Percentiles rank a stretch among this genome's conserved stretches.
Conservation (phyloP, 306 rosid species). For the Luffa aegyptiaca region DNA sequence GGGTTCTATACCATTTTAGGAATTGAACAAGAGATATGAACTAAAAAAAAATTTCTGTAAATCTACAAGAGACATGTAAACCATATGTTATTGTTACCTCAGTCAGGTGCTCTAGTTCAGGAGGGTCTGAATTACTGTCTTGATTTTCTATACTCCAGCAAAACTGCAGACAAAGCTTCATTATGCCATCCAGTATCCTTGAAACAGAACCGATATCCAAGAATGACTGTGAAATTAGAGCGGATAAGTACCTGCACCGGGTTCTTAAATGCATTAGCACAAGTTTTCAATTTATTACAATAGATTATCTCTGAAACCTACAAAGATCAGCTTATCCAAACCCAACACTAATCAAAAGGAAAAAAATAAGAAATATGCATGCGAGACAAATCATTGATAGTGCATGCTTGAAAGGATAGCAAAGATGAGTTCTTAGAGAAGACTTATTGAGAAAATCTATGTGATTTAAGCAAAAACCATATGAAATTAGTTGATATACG, state of each 20-base stretch:
- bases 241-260: conserved; percentile 61
- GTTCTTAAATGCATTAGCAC: conserved; percentile 4
- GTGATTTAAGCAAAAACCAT: neutral
- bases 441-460: neutral
- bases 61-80: neutral
- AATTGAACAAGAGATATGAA: neutral
- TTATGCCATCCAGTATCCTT: conserved; percentile 87
- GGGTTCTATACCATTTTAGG: neutral
- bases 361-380: neutral
- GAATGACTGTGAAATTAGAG: conserved; percentile 91
- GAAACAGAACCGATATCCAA: conserved; percentile 96
- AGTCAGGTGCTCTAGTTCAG: conserved; percentile 76
- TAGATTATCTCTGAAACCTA: neutral
- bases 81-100: conserved; percentile 43
- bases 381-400: neutral
- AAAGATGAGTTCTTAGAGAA: neutral
- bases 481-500: conserved; percentile 20
- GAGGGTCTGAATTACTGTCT: conserved; percentile 58
- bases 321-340: neutral
- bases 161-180: conserved; percentile 92
- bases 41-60: neutral
- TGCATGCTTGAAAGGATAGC: neutral
- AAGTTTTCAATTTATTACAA: neutral
- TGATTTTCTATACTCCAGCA: conserved; percentile 92
- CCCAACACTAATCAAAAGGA: neutral